Conservation (phyloP, 768 basidiomycete genomes). For the Russula griseocarnosa region DNA sequence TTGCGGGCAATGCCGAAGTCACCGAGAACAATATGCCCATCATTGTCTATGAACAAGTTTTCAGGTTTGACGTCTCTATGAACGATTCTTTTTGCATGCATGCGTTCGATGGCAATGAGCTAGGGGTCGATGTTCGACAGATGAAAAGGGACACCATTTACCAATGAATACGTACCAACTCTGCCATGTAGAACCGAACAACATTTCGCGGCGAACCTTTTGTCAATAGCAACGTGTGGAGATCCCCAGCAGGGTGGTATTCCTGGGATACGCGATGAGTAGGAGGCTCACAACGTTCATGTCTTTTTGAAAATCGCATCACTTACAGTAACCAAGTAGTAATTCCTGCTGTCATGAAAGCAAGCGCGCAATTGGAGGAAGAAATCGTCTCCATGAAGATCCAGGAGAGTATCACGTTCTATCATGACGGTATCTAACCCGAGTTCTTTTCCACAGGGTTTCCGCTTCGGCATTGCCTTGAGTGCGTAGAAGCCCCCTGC, state of each 20-base stretch:
- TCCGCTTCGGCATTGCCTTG: slow-evolving; percentile 21
- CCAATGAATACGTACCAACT: slow-evolving; percentile 13
- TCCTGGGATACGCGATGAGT: slow-evolving; percentile 11
- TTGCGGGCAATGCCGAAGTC: slow-evolving; percentile 22
- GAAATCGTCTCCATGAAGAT: slow-evolving; percentile 23
- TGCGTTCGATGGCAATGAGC: slow-evolving; percentile 22
- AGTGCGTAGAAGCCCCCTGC: slow-evolving; percentile 22
- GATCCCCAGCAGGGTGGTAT: slow-evolving; percentile 24
- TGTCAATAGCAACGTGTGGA: slow-evolving; percentile 13
- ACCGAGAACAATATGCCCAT: slow-evolving; percentile 24
- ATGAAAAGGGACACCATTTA: neutral
- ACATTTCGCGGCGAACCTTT: slow-evolving; percentile 13
- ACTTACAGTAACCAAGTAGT: slow-evolving; percentile 19
- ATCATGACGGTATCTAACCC: slow-evolving; percentile 8
- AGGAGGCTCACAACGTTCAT: too few relatives aligned
- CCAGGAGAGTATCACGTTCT: slow-evolving; percentile 22
- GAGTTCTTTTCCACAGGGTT: neutral
- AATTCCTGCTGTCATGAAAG: slow-evolving; percentile 24
- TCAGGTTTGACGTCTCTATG: slow-evolving; percentile 24
- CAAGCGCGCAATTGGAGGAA: slow-evolving; percentile 21
- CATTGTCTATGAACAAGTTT: slow-evolving; percentile 23
- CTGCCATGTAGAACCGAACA: slow-evolving; percentile 26
- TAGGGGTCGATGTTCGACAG: neutral
- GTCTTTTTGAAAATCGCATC: too few relatives aligned
- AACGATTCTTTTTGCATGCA: slow-evolving; percentile 18